Evolutionary conservation across 2,329 filamentous ascomycete species (phyloP), one percentile per base, ranked within the genome.

Genomic region (Lecanicillium sp.): DNA sequence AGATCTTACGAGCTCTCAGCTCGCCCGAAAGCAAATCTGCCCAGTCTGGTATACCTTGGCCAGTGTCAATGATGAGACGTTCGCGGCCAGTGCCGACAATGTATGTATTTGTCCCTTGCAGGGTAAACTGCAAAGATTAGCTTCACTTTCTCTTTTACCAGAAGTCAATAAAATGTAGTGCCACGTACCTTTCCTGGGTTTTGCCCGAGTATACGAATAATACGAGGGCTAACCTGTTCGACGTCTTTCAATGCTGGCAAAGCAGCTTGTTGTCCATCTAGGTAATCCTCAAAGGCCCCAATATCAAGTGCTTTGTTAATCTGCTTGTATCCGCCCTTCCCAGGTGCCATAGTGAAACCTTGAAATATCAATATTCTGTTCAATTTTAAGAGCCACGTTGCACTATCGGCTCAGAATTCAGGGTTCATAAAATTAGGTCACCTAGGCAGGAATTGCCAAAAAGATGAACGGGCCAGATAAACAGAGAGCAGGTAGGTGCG

Each of bases 91-190:
- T 73, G 20, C 84, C 84, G 41, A 89, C 55, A 28, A 89, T 70
- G 54, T 88, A 89, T 14, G 84, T 88, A 55, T 89, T 88, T 44
- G 84, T 86, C 40, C 81, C 72, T 65, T 70, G 63, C n/a, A 67
- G 50, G 14, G 64, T 59, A 42, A 65, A 66, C 71, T 87, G 28
- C 28, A 25, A 33, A 8, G 25, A 9, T 12, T 28, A 28, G 16
- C 6, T 30, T 30, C 8, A 15, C 13, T 7, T 8, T 30, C 6
- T 30, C 13, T 30, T 9, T 15, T 15, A n/a, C 8, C 6, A 14
- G 13, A 17, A 14, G 6, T 30, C 13, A 17, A 27, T 16, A 34
- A 30, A 31, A 20, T 9, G 30, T 34, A 17, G 14, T n/a, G 27
- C 42, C 18, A 20, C 46, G 39, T 48, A 63, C 59, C 51, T 65